These are phyloP conservation scores for Castanea sativa DNA, from an alignment of 306 rosid species.

Conservation along the genomic window DNA sequence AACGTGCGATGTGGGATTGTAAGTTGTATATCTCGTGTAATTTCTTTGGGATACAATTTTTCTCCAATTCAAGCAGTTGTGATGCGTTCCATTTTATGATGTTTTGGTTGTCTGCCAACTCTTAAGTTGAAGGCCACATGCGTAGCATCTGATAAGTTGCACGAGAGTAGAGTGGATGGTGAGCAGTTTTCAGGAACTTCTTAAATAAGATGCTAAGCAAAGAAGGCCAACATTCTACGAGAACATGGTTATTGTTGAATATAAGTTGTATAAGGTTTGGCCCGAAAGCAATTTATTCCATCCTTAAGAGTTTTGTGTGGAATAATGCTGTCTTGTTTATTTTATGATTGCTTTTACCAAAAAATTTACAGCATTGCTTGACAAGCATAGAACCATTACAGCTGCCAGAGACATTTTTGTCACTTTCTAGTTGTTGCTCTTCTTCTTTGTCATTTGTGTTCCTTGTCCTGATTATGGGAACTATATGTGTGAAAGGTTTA, in stretches of 20 bases:
- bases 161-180: not conserved
- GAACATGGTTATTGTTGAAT: not conserved
- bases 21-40: not conserved
- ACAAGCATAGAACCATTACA: not conserved
- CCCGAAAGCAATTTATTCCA: not conserved
- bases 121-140: not conserved
- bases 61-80: not conserved
- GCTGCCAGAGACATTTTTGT: not conserved
- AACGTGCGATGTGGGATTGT: not conserved
- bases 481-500: not conserved
- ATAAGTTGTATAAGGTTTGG: not conserved
- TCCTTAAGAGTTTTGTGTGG: not conserved
- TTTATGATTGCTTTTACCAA: not conserved
- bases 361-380: not conserved
- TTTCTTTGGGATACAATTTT: not conserved
- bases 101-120: not conserved
- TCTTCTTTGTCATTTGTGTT: not conserved
- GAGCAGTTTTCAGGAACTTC: conserved; percentile 5
- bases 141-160: not conserved
- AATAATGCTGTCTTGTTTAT: not conserved
- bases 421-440: not conserved
- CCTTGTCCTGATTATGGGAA: not conserved
- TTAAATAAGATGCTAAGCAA: conserved; percentile 4
- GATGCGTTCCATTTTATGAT: too few relatives aligned
- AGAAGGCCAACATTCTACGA: not conserved